Conservation (phyloP, 768 basidiomycete genomes). For the Tulasnella sp. region DNA sequence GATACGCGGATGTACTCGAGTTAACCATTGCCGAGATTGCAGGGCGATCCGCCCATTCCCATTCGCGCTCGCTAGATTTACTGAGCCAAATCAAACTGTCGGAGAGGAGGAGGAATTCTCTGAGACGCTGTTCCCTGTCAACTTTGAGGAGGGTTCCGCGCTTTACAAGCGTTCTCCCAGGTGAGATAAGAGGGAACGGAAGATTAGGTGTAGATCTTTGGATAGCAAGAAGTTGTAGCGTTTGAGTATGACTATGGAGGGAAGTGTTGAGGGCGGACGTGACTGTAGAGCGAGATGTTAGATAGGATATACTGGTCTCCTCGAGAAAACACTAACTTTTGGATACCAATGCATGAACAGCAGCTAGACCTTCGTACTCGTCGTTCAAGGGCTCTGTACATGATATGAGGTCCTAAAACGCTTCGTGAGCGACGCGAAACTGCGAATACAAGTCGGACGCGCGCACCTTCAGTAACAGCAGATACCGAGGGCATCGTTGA, state of each 20-base stretch:
- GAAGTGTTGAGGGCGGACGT: constrained; percentile 71
- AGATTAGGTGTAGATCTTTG: constrained; percentile 71
- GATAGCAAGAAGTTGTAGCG: constrained; percentile 63
- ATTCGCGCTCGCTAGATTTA: constrained; percentile 37
- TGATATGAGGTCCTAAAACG: constrained; percentile 54
- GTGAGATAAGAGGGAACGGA: constrained; percentile 67
- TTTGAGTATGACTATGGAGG: constrained; percentile 68
- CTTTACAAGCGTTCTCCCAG: constrained; percentile 71
- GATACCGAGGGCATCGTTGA: constrained; percentile 80
- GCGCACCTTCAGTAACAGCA: constrained; percentile 57
- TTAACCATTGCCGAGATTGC: neutral
- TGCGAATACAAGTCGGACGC: constrained; percentile 49
- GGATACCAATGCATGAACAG: constrained; percentile 57
- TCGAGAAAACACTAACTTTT: constrained; percentile 48
- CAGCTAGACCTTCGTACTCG: constrained; percentile 56
- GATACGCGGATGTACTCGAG: neutral
- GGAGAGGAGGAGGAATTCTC: constrained; percentile 74
- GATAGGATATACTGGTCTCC: neutral
- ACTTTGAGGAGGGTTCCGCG: constrained; percentile 33
- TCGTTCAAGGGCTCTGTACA: constrained; percentile 56
- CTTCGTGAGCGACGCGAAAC: constrained; percentile 30
- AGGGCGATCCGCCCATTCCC: constrained; percentile 5
- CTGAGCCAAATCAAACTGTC: constrained; percentile 75
- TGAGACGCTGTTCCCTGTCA: constrained; percentile 37
- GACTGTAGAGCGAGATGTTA: constrained; percentile 39